Percentiles rank a stretch among this genome's conserved stretches.
Evolutionary conservation across 306 rosid species (phyloP).

Genomic region (Trifolium fragiferum): DNA sequence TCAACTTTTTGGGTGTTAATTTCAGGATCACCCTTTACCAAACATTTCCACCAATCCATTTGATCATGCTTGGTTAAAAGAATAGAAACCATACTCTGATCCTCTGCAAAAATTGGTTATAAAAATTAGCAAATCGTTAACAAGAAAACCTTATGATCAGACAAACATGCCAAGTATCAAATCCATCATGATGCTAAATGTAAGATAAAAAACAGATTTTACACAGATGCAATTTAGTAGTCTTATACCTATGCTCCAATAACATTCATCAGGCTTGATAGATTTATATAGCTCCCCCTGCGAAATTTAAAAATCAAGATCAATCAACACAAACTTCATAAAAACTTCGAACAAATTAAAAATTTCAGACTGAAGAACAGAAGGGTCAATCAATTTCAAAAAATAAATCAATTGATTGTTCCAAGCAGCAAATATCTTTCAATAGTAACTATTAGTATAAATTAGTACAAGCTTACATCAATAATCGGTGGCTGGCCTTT

Average conservation of each 20-base stretch:
- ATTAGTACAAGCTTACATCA: constrained; percentile 60
- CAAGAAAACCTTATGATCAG: not conserved
- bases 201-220: not conserved
- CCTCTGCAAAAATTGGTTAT: constrained; percentile 72
- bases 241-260: constrained; percentile 89
- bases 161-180: not conserved
- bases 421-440: not conserved
- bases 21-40: constrained; percentile 91
- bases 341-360: not conserved
- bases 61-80: constrained; percentile 94
- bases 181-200: not conserved
- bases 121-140: not conserved
- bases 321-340: constrained; percentile 16
- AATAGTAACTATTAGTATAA: not conserved
- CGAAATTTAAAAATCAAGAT: not conserved
- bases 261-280: constrained; percentile 85
- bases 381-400: not conserved
- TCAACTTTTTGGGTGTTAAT: constrained; percentile 91
- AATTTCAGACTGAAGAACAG: not conserved
- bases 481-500: constrained; percentile 92
- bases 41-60: constrained; percentile 96
- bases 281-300: constrained; percentile 73
- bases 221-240: not conserved
- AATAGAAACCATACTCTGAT: constrained; percentile 71
- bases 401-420: not conserved